These are phyloP conservation scores for Neospora caninum DNA, from an alignment of 169 alveolate genomes.

Conservation along the genomic window DNA sequence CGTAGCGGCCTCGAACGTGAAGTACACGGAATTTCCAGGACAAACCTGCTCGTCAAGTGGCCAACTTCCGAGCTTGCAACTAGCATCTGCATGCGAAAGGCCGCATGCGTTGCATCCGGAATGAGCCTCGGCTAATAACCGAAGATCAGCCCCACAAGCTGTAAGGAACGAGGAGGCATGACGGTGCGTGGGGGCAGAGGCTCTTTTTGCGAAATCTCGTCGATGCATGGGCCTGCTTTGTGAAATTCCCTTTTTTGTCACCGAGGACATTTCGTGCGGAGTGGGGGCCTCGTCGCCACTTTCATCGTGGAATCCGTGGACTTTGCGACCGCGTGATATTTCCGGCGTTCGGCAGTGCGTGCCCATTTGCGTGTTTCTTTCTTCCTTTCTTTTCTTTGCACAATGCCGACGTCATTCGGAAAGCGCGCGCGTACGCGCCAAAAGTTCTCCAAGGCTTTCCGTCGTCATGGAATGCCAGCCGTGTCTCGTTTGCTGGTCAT, in stretches of 20 bases:
- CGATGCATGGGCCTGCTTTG: background rate
- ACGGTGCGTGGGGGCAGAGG: background rate
- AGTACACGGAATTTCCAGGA: too few species aligned
- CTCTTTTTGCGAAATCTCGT: background rate
- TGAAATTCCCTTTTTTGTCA: background rate
- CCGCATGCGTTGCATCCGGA: background rate
- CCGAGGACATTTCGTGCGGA: background rate
- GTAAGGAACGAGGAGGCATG: background rate
- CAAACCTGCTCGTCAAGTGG: too few species aligned
- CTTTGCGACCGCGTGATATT: background rate
- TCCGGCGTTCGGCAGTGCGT: constrained; percentile 10
- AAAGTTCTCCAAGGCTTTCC: constrained; percentile 96
- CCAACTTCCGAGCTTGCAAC: too few species aligned
- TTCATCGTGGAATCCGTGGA: background rate
- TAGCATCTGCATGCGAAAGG: too few species aligned
- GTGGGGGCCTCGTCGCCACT: background rate
- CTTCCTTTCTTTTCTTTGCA: constrained; percentile 19
- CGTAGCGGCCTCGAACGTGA: too few species aligned
- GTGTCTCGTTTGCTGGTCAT: constrained; percentile 92
- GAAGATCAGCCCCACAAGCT: background rate
- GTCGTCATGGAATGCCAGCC: constrained; percentile 95
- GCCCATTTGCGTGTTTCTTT: background rate
- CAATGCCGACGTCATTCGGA: constrained; percentile 91
- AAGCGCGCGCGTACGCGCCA: constrained; percentile 98
- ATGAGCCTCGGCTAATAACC: background rate